Conservation (phyloP, 2,329 filamentous ascomycete genomes). For the Colletotrichum lini region DNA sequence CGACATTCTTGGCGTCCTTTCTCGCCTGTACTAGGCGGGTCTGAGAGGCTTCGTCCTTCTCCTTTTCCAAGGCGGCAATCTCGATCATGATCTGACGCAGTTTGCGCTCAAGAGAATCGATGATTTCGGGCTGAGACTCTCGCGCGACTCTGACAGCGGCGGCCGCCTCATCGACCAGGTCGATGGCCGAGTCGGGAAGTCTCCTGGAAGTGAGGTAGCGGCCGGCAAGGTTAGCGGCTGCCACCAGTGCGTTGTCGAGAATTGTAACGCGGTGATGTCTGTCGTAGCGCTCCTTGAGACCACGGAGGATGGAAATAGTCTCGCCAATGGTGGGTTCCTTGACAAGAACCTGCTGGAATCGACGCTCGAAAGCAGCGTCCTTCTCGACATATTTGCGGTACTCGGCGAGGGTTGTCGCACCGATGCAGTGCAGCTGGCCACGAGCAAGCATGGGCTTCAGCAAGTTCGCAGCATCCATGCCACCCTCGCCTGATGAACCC, state of each 20-base stretch:
- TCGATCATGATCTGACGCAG: constrained; percentile 95
- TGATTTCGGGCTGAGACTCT: constrained; percentile 95
- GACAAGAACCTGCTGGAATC: constrained; percentile 98
- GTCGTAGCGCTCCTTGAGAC: constrained; percentile 97
- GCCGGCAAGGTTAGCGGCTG: constrained; percentile 90
- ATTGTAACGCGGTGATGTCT: constrained; percentile 98
- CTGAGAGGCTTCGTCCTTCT: constrained; percentile 95
- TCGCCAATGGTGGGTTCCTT: constrained; percentile 92
- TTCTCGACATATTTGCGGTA: constrained; percentile 99
- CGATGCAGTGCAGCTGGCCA: constrained; percentile 97
- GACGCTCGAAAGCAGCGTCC: constrained; percentile 96
- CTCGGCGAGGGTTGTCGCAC: constrained; percentile 93
- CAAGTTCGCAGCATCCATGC: constrained; percentile 98
- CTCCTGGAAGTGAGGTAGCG: constrained; percentile 93
- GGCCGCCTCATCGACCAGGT: constrained; percentile 95
- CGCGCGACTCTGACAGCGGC: constrained; percentile 96
- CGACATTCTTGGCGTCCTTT: constrained; percentile 92
- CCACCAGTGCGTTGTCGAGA: constrained; percentile 91
- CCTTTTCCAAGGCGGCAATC: constrained; percentile 93
- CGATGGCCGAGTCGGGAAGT: constrained; percentile 95
- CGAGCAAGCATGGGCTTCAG: constrained; percentile 98
- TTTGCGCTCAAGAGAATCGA: constrained; percentile 93
- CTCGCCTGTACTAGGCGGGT: constrained; percentile 85
- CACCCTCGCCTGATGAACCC: constrained; percentile 92
- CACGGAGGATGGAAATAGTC: constrained; percentile 97